phyloP scores from a whole-genome alignment of 352 stramenopile genomes.

The Pythium sukuiense region DNA sequence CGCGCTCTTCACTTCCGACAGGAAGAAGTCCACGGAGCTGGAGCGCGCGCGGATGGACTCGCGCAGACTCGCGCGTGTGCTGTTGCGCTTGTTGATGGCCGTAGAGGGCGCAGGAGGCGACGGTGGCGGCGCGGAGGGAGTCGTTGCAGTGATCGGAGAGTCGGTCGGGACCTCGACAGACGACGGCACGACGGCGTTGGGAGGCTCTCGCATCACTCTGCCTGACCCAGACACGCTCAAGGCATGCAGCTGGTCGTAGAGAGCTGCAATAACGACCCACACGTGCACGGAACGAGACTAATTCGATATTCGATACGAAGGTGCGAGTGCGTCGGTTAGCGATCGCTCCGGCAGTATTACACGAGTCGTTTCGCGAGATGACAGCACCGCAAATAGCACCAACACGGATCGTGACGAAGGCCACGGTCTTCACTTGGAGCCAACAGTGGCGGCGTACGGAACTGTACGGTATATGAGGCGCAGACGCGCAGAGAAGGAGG shows the following conservation, averaged over 20 bases:
- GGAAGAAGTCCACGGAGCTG: constrained; percentile 52
- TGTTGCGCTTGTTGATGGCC: not conserved
- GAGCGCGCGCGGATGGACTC: constrained; percentile 36
- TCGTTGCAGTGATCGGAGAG: too few relatives aligned
- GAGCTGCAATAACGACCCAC: too few relatives aligned
- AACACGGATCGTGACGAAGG: not conserved
- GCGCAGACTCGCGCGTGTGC: constrained; percentile 30
- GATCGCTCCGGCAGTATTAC: too few relatives aligned
- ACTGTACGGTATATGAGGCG: too few relatives aligned
- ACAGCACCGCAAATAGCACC: not conserved
- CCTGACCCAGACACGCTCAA: too few relatives aligned
- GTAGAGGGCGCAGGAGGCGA: not conserved
- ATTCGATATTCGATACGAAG: too few relatives aligned
- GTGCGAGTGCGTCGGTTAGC: too few relatives aligned
- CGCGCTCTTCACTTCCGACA: constrained; percentile 48
- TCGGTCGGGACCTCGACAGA: not conserved
- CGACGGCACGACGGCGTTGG: not conserved
- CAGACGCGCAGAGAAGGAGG: too few relatives aligned
- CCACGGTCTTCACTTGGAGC: not conserved
- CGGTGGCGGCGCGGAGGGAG: not conserved
- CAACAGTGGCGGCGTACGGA: too few relatives aligned
- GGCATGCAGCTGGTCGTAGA: not conserved
- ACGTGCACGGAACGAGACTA: too few relatives aligned
- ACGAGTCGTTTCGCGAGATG: not conserved
- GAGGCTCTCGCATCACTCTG: not conserved